Conservation (phyloP, 495 filamentous ascomycete genomes). For the Stereocaulon alpinum region DNA sequence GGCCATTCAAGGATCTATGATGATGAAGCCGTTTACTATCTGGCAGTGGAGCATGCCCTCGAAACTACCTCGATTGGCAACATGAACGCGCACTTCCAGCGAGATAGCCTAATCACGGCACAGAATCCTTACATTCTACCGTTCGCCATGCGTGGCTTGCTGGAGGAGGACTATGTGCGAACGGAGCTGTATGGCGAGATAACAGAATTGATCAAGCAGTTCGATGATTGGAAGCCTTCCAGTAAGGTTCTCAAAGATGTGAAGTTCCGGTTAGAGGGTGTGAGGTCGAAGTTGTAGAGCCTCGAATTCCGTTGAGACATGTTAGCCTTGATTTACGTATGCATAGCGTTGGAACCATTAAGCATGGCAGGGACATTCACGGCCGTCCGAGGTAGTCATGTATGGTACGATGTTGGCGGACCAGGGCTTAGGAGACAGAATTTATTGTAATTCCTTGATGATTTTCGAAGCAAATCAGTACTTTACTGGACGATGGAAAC, state of each 20-base stretch:
- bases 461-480: too few species aligned
- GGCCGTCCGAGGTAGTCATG: neutral
- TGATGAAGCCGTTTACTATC: conserved; percentile 75
- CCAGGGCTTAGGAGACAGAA: neutral
- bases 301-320: neutral
- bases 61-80: conserved; percentile 61
- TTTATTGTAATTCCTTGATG: neutral
- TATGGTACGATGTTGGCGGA: too few species aligned
- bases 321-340: neutral
- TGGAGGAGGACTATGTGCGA: conserved; percentile 88
- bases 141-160: conserved; percentile 83
- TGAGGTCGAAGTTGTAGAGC: conserved; percentile 65
- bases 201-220: conserved; percentile 68
- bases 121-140: conserved; percentile 83
- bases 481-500: neutral
- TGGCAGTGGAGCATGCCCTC: conserved; percentile 75
- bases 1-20: conserved; percentile 92
- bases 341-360: neutral
- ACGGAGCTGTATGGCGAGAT: conserved; percentile 67
- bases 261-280: conserved; percentile 87
- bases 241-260: conserved; percentile 92
- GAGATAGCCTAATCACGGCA: conserved; percentile 40
- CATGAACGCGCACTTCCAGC: conserved; percentile 40
- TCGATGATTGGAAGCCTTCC: conserved; percentile 85
- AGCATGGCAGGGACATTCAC: neutral